Evolutionary conservation across 208 protist genomes (phyloP).

Genomic region (Sergeia podlipaevii): DNA sequence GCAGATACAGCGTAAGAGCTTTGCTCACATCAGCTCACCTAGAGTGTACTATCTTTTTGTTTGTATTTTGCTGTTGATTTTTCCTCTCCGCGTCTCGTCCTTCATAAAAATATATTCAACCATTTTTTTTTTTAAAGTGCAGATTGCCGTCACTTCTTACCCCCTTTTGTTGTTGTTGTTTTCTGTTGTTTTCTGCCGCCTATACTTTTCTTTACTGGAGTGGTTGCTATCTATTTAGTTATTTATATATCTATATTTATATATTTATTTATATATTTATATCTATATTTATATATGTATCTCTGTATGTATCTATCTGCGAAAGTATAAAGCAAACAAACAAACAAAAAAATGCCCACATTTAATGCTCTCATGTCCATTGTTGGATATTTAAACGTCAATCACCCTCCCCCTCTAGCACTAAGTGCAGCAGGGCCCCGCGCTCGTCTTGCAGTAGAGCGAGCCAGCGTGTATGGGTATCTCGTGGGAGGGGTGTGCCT

Average conservation of each 20-base stretch:
- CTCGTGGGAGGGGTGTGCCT: conserved; percentile 2
- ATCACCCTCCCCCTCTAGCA: background rate
- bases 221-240: background rate
- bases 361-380: background rate
- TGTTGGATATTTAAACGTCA: background rate
- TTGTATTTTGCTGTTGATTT: background rate
- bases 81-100: background rate
- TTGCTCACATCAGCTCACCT: too few relatives aligned
- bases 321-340: too few relatives aligned
- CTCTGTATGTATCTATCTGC: background rate
- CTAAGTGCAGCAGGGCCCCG: background rate
- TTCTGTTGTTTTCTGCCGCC: background rate
- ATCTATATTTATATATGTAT: background rate
- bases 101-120: background rate
- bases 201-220: background rate
- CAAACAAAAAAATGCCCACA: background rate
- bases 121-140: background rate
- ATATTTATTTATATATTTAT: background rate
- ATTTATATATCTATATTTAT: background rate
- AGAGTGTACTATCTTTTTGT: too few relatives aligned
- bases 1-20: too few relatives aligned
- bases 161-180: background rate
- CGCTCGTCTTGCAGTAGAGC: conserved; percentile 3
- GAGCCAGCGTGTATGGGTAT: background rate
- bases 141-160: background rate